These are phyloP conservation scores for Durio zibethinus DNA, from an alignment of 345 rosid species.

Conservation along the genomic window DNA sequence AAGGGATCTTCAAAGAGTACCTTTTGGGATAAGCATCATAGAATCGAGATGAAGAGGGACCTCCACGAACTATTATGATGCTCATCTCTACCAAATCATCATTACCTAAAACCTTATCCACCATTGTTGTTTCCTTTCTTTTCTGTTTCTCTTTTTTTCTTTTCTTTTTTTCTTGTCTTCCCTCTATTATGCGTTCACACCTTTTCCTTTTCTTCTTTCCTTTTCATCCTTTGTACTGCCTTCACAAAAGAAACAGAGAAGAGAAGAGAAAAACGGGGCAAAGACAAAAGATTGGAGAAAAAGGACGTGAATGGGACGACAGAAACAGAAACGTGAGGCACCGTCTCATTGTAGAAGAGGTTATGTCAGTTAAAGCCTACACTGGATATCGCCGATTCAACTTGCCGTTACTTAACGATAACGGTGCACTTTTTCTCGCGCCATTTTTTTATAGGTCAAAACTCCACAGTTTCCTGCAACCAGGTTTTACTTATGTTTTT, in stretches of 20 bases:
- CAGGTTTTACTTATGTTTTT: background rate
- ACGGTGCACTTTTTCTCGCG: conserved; percentile 19
- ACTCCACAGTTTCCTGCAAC: background rate
- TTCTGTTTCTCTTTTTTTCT: background rate
- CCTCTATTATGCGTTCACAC: background rate
- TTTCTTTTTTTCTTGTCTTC: background rate
- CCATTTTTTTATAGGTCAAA: conserved; percentile 1
- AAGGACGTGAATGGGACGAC: background rate
- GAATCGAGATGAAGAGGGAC: conserved; percentile 34
- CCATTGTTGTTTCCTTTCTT: conserved; percentile 1
- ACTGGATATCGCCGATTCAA: conserved; percentile 37
- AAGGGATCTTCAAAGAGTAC: conserved; percentile 39
- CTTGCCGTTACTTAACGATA: conserved; percentile 43
- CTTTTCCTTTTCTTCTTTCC: background rate
- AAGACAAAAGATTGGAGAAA: background rate
- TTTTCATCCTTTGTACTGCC: background rate
- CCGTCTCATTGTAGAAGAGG: conserved; percentile 16
- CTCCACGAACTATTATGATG: conserved; percentile 32
- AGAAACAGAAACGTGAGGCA: conserved; percentile 9
- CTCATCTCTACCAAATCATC: conserved; percentile 40
- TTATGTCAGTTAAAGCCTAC: conserved; percentile 33
- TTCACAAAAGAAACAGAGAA: background rate
- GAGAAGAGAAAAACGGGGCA: background rate
- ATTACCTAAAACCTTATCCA: conserved; percentile 29
- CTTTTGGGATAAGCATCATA: conserved; percentile 44